Percentiles rank a stretch among this genome's conserved stretches.
Conservation (phyloP, 2,329 filamentous ascomycete genomes). For the Exophiala phaeomuriformis region DNA sequence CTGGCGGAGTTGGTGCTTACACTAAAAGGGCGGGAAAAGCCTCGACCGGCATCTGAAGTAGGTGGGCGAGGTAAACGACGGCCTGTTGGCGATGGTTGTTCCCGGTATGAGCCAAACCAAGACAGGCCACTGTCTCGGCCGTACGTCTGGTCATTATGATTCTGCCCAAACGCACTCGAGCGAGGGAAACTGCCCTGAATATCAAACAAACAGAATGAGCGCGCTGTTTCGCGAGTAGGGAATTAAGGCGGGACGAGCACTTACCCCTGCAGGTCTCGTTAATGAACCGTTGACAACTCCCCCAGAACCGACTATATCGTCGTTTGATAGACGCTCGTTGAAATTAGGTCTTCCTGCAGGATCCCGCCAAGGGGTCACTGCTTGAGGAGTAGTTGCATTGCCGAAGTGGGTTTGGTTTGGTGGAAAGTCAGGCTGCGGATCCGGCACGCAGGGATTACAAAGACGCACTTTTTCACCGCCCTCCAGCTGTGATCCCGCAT, state of each 20-base stretch:
- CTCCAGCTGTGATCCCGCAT: slow-evolving; percentile 35
- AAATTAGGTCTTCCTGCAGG: background rate
- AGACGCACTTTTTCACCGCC: slow-evolving; percentile 62
- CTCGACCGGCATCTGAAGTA: background rate
- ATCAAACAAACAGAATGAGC: background rate
- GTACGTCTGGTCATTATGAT: slow-evolving; percentile 3
- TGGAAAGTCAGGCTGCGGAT: slow-evolving; percentile 53
- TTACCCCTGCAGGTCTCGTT: background rate
- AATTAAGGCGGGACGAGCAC: background rate
- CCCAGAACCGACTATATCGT: background rate
- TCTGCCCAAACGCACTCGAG: background rate
- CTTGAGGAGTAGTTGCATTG: background rate
- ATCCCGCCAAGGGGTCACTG: background rate
- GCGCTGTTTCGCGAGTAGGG: background rate
- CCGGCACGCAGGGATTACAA: slow-evolving; percentile 66
- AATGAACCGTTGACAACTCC: background rate
- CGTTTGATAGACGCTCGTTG: background rate
- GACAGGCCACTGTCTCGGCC: slow-evolving; percentile 1
- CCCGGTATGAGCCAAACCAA: slow-evolving; percentile 7
- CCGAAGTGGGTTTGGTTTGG: slow-evolving; percentile 6
- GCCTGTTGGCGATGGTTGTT: slow-evolving; percentile 2
- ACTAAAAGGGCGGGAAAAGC: slow-evolving; percentile 3
- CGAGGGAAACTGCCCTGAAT: slow-evolving; percentile 4
- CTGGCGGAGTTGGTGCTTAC: slow-evolving; percentile 2
- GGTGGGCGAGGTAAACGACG: slow-evolving; percentile 9